Base-by-base conservation (phyloP, 31 red algal species). In the Bonnemaisonia californica region DNA sequence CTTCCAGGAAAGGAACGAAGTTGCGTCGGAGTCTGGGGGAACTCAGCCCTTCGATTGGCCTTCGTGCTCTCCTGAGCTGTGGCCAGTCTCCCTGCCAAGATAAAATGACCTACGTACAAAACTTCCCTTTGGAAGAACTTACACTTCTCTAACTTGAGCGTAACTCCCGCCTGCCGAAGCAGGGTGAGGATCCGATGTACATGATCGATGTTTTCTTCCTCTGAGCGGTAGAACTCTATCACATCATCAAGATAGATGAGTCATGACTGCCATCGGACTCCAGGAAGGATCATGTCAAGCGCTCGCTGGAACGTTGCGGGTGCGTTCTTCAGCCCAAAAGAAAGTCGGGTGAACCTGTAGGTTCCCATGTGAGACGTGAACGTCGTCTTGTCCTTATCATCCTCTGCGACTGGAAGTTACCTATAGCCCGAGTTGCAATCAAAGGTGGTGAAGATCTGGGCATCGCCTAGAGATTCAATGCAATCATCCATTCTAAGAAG, bases 301-400 rank as follows among this genome's bases (percentile, higher is more conserved):
- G 80, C 68, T 13, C 69, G 2, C 12, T 74, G 54, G 16, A 85
- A 85, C 2, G 81, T 85, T 23, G 81, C 81, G 2, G 81, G 81
- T 2, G 81, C 69, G 48, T 75, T 85, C 54, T 31, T 45, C 23
- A 75, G 31, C 30, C 81, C 70, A 64, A 76, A 85, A 0, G 81
- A 69, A 22, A 85, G 60, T 28, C 81, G 65, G 35, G 61, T 75
- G 56, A 41, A 63, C 39, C 70, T 21, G 29, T 74, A 85, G 12
- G 56, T 16, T 37, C 81, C 70, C 8, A 47, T 5, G 23, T 76
- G 70, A 16, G 4, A 85, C 2, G 36, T 65, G 33, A 80, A 80
- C 13, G 54, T 34, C 58, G 76, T 54, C 11, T 56, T 16, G 1
- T 2, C 45, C 4, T 51, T 9, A 27, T 54, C 41, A 9, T 54